phyloP scores from a whole-genome alignment of 768 basidiomycete species.

The Xerocomellus intermedius region DNA sequence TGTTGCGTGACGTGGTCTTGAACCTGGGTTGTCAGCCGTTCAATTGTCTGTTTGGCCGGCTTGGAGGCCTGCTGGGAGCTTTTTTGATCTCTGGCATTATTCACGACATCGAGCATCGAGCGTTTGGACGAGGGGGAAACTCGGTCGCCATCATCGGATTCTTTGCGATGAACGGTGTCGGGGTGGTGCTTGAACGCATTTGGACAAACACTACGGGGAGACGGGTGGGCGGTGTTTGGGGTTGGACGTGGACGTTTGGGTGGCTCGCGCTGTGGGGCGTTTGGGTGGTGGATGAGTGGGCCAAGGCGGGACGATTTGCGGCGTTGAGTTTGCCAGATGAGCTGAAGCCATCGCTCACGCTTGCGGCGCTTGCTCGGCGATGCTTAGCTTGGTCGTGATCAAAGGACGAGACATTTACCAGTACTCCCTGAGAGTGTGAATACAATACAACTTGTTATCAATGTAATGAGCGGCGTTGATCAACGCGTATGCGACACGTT shows the following conservation, averaged over 20 bases:
- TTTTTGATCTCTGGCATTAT: constrained; percentile 58
- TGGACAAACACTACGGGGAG: background rate
- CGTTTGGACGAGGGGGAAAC: constrained; percentile 40
- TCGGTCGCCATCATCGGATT: background rate
- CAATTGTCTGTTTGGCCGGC: constrained; percentile 44
- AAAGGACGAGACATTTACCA: no score
- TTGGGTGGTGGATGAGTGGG: background rate
- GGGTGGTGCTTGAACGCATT: background rate
- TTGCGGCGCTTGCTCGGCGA: constrained; percentile 30
- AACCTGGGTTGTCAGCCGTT: no score
- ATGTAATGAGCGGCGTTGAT: no score
- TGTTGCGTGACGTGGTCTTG: no score
- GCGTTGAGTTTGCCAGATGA: constrained; percentile 3
- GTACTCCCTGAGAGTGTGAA: no score
- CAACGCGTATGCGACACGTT: no score
- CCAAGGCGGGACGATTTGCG: background rate
- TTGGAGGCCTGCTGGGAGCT: constrained; percentile 51
- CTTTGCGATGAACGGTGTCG: background rate
- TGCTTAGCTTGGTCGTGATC: background rate
- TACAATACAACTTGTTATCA: no score
- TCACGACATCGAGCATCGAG: constrained; percentile 56
- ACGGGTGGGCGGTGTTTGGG: background rate
- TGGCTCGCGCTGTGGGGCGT: background rate
- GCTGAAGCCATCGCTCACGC: constrained; percentile 2
- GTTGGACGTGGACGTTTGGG: background rate